Evolutionary conservation across 345 rosid species (phyloP), one percentile per base, ranked within the genome.

Genomic region (Adansonia digitata): DNA sequence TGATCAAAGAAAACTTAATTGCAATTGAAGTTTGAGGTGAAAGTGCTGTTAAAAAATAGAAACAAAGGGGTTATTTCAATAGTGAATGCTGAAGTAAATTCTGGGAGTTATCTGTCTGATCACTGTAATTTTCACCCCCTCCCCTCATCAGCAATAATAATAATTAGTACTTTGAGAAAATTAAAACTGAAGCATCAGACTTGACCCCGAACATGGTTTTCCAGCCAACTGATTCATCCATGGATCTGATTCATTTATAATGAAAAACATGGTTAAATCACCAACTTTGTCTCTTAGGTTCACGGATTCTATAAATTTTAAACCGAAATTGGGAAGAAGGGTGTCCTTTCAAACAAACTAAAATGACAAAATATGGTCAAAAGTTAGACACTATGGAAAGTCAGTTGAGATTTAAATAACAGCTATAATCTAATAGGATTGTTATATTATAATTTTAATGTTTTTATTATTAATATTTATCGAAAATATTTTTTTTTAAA

Each of bases 41-140:
- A 51, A 51, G 13, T 26, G n/a, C 1, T 14, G 3, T 5, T 37
- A 4, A 46, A 42, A 22, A 18, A 2, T 8, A 2, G 18, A 7
- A 17, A 63, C 17, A n/a, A 22, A 5, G 13, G 14, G 59, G 75
- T 57, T 79, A 42, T 65, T 75, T 75, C 79, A 77, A 66, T 29
- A 63, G 61, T 72, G 60, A 75, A 65, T 80, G 60, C 74, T 18
- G 77, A 37, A 76, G 82, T 81, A 76, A 81, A 78, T 81, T 79
- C 43, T 14, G 84, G 83, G 46, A 52, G 85, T 42, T 80, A 81
- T 71, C 79, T 71, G 81, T 83, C 86, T 56, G 79, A 73, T 85
- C 83, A 75, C 34, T 78, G 69, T 71, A 73, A 75, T 76, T 76
- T 81, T 46, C 71, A 57, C 67, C 53, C 39, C 40, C 64, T 3